Evolutionary conservation across 164 flowering plant genomes (phyloP).

Genomic region (Cinnamomum micranthum): DNA sequence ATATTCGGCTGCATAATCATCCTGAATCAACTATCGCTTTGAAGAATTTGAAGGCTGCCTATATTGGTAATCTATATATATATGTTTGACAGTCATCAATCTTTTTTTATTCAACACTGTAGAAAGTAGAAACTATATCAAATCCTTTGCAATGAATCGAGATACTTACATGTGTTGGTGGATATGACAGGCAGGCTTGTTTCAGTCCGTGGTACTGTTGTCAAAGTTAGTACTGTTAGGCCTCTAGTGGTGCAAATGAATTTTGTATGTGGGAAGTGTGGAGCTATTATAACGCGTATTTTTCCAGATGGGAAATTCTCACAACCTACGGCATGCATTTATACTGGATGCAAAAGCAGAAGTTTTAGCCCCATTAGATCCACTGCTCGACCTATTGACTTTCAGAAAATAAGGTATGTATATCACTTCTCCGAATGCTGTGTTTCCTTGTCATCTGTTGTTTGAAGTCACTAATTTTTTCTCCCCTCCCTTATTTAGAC

Average conservation of each 20-base stretch:
- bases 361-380: conserved; percentile 69
- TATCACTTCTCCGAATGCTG: not conserved
- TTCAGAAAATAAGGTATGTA: conserved; percentile 88
- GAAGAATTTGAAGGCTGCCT: conserved; percentile 90
- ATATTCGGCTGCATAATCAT: conserved; percentile 67
- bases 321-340: conserved; percentile 60
- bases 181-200: conserved; percentile 70
- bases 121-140: not conserved
- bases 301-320: conserved; percentile 96
- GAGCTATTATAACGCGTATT: conserved; percentile 40
- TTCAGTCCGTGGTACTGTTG: conserved; percentile 83
- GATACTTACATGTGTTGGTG: conserved; percentile 11
- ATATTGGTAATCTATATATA: conserved; percentile 56
- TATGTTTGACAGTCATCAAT: not conserved
- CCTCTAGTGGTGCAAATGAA: conserved; percentile 78
- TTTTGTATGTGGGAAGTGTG: conserved; percentile 75
- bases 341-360: conserved; percentile 78
- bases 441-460: not conserved
- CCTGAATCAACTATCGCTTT: conserved; percentile 78
- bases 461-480: conserved; percentile 5
- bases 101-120: not conserved
- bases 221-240: conserved; percentile 86
- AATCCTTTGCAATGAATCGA: not conserved
- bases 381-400: conserved; percentile 73
- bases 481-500: conserved; percentile 30